These are phyloP conservation scores for Saccharomycopsis olivae DNA, from an alignment of 805 yeast genomes.

Conservation along the genomic window DNA sequence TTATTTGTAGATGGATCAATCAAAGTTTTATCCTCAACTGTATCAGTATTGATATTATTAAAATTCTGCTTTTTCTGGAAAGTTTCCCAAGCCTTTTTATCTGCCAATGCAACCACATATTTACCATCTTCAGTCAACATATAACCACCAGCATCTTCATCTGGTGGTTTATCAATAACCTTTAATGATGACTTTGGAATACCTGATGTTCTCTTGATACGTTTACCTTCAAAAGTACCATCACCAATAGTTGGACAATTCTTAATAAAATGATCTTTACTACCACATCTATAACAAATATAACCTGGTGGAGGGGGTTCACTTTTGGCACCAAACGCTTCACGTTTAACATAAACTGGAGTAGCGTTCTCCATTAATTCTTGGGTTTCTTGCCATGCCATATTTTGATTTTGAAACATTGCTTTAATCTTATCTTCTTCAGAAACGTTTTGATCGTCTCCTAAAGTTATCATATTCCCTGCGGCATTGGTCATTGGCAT, in stretches of 20 bases:
- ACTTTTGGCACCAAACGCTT: constrained; percentile 12
- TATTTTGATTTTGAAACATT: constrained; percentile 89
- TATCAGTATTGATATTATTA: constrained; percentile 10
- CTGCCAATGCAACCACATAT: constrained; percentile 93
- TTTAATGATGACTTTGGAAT: constrained; percentile 89
- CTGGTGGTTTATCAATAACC: constrained; percentile 72
- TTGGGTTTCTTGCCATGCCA: constrained; percentile 93
- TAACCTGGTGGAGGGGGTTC: constrained; percentile 96
- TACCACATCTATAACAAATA: constrained; percentile 93
- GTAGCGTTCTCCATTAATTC: constrained; percentile 81
- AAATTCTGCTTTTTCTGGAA: constrained; percentile 55
- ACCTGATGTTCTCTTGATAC: constrained; percentile 91
- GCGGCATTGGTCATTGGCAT: constrained; percentile 17
- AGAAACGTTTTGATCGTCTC: constrained; percentile 35
- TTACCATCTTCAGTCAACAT: constrained; percentile 93
- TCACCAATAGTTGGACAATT: constrained; percentile 92
- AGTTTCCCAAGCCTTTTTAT: constrained; percentile 78
- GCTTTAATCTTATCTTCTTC: constrained; percentile 85
- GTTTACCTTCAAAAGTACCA: constrained; percentile 87
- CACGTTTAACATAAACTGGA: constrained; percentile 50
- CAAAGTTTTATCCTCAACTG: constrained; percentile 38
- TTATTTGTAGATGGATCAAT: constrained; percentile 63
- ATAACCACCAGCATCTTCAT: constrained; percentile 49
- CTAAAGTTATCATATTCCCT: constrained; percentile 18
- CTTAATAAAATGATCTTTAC: constrained; percentile 90